Evolutionary conservation across 176 grass and related monocot genomes (phyloP).

Genomic region (Avena eriantha): DNA sequence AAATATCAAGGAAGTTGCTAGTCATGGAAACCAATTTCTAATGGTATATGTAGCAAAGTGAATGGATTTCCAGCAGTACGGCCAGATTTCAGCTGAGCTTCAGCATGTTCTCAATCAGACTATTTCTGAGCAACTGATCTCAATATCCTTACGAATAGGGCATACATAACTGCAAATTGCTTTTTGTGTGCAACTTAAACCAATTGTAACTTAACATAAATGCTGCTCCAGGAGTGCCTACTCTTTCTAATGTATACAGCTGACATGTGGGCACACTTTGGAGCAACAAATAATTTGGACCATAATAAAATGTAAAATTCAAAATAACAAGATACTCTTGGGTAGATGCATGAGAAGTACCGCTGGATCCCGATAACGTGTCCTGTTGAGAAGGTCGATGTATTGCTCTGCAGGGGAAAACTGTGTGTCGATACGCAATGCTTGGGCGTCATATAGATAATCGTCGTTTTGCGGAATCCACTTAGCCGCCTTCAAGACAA

Average conservation of each 20-base stretch:
- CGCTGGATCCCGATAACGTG: neutral
- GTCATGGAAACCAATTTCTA: neutral
- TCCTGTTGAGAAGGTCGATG: slow-evolving; percentile 12
- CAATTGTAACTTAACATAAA: neutral
- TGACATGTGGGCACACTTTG: neutral
- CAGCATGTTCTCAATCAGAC: neutral
- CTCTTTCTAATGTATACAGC: neutral
- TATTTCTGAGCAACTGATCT: neutral
- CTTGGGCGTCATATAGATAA: neutral
- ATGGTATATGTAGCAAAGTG: neutral
- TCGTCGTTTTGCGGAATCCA: neutral
- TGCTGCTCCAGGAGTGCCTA: neutral
- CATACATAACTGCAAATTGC: neutral
- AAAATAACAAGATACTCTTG: neutral
- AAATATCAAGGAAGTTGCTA: neutral
- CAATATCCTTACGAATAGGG: neutral
- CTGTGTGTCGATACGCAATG: neutral
- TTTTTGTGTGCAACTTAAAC: neutral
- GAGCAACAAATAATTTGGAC: neutral
- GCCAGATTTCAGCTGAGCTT: neutral
- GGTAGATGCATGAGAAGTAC: neutral
- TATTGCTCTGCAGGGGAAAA: neutral
- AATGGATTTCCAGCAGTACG: neutral
- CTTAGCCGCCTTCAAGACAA: slow-evolving; percentile 14
- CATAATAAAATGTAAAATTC: neutral